Percentiles rank a stretch among this genome's conserved stretches.
phyloP scores from a whole-genome alignment of 169 alveolate genomes.

The Perkinsus chesapeaki region DNA sequence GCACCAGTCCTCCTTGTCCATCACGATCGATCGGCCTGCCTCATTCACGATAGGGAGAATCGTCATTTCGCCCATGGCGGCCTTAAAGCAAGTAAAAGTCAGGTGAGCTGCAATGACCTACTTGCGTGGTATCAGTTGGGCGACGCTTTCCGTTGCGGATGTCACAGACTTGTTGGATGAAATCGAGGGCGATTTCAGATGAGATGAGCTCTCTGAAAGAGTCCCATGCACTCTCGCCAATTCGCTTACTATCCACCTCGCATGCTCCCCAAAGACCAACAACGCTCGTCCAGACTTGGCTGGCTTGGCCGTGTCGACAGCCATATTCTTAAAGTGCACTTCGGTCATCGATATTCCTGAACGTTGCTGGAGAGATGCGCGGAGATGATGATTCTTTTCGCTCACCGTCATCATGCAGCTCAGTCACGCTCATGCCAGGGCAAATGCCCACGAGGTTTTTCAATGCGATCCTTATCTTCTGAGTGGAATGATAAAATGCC shows the following conservation, averaged over 20 bases:
- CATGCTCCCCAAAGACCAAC: neutral
- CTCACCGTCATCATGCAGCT: neutral
- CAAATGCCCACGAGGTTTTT: neutral
- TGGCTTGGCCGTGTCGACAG: neutral
- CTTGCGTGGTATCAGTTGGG: too few species aligned
- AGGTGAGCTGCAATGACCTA: neutral
- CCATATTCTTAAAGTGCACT: neutral
- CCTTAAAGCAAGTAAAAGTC: neutral
- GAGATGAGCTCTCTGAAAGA: neutral
- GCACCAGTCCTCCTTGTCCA: neutral
- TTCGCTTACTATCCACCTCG: neutral
- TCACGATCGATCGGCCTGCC: neutral
- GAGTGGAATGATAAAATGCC: neutral
- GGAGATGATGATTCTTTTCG: too few species aligned
- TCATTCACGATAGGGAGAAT: neutral
- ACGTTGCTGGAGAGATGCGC: too few species aligned
- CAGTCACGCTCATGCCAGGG: neutral
- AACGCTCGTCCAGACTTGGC: neutral
- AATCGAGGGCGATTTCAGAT: neutral
- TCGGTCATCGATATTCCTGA: neutral
- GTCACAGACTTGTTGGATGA: neutral
- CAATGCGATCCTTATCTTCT: neutral
- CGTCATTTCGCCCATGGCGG: neutral
- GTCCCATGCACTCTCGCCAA: neutral
- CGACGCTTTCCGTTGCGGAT: neutral